Conservation (phyloP, 768 basidiomycete species). For the Tylopilus balloui region DNA sequence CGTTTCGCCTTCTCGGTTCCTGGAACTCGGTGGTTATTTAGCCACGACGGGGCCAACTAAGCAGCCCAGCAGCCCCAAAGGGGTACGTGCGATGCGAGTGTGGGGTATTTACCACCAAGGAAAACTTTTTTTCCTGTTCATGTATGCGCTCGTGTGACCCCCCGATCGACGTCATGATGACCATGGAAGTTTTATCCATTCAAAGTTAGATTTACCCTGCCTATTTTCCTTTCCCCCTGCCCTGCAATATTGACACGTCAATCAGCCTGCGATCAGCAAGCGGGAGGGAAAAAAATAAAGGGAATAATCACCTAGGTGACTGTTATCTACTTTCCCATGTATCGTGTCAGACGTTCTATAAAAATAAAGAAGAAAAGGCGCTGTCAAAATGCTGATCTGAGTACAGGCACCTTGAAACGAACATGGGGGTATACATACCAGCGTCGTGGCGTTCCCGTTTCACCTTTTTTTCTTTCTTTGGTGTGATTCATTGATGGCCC, state of each 20-base stretch:
- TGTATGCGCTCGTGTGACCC: neutral
- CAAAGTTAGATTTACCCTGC: neutral
- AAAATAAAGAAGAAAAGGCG: too few species aligned
- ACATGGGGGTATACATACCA: neutral
- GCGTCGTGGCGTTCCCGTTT: neutral
- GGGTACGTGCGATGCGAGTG: neutral
- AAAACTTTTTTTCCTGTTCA: too few species aligned
- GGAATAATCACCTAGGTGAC: neutral
- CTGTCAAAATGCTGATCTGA: neutral
- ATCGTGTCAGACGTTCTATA: neutral
- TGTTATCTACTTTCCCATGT: conserved; percentile 1
- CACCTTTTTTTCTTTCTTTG: neutral
- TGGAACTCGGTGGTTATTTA: neutral
- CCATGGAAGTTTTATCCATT: neutral
- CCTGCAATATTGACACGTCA: neutral
- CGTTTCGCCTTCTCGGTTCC: conserved; percentile 4
- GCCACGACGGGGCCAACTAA: too few species aligned
- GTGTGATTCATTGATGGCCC: too few species aligned
- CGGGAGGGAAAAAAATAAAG: neutral
- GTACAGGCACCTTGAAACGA: conserved; percentile 3
- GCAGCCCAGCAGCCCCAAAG: too few species aligned
- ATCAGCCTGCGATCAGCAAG: neutral
- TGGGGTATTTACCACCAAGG: conserved; percentile 1
- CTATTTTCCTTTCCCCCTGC: neutral
- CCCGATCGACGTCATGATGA: conserved; percentile 10